A percentile compares a stretch with the other conserved stretches of the same genome.
Evolutionary conservation across 2,329 filamentous ascomycete genomes (phyloP).

Genomic region (Trichoderma polysporum): DNA sequence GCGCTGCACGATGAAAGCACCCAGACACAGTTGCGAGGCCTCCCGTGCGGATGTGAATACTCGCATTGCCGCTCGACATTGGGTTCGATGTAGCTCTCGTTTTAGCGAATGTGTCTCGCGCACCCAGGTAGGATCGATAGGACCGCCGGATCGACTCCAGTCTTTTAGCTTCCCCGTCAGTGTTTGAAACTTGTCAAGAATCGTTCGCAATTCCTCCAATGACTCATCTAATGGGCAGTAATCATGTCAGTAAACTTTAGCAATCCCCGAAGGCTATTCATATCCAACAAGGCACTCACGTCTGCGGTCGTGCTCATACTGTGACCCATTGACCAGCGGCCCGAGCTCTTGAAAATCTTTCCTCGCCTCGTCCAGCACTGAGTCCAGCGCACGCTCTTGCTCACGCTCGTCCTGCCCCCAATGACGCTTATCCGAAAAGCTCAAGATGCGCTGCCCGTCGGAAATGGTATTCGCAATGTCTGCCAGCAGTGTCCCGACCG

Average conservation of each 20-base stretch:
- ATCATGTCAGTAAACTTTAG: slow-evolving; percentile 2
- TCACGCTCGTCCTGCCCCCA: slow-evolving; percentile 62
- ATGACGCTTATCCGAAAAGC: slow-evolving; percentile 57
- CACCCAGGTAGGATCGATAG: slow-evolving; percentile 57
- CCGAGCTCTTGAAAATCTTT: slow-evolving; percentile 60
- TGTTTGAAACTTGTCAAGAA: slow-evolving; percentile 47
- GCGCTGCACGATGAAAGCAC: slow-evolving; percentile 55
- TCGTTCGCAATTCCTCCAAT: slow-evolving; percentile 48
- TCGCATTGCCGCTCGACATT: slow-evolving; percentile 57
- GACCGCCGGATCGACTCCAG: slow-evolving; percentile 55
- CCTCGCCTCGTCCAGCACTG: slow-evolving; percentile 58
- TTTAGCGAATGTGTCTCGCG: slow-evolving; percentile 51
- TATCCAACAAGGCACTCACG: slow-evolving; percentile 39
- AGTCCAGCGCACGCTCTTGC: slow-evolving; percentile 55
- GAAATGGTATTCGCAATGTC: slow-evolving; percentile 55
- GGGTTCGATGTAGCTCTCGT: slow-evolving; percentile 54
- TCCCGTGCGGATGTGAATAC: slow-evolving; percentile 55
- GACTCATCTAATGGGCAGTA: slow-evolving; percentile 46
- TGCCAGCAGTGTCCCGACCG: slow-evolving; percentile 59
- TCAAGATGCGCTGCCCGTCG: slow-evolving; percentile 54
- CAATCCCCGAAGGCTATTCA: background rate
- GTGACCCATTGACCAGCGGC: slow-evolving; percentile 54
- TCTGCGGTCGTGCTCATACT: slow-evolving; percentile 58
- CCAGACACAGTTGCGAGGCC: slow-evolving; percentile 51
- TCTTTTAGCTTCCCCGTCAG: slow-evolving; percentile 53